Evolutionary conservation across 352 stramenopile species (phyloP).

Genomic region (Globisporangium perplexum): DNA sequence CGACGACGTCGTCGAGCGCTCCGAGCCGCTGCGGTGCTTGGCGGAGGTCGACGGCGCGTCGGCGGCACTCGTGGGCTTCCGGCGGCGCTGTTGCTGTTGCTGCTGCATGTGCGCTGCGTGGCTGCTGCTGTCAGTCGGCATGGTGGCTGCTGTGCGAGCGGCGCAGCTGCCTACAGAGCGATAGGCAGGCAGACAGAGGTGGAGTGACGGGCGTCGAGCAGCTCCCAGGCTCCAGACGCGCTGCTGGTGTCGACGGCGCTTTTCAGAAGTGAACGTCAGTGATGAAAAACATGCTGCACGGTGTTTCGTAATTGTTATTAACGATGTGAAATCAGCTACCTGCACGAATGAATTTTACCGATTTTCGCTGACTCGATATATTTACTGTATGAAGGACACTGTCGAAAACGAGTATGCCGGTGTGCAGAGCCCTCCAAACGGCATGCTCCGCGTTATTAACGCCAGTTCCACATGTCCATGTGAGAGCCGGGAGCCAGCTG

Average conservation of each 20-base stretch:
- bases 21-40: slow-evolving; percentile 1
- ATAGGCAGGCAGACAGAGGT: no score
- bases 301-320: not conserved
- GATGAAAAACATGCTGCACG: not conserved
- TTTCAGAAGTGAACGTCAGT: not conserved
- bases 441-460: not conserved
- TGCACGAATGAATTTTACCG: not conserved
- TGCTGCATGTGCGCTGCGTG: not conserved
- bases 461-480: not conserved
- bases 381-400: not conserved
- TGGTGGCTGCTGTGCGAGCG: not conserved
- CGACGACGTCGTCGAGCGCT: slow-evolving; percentile 2
- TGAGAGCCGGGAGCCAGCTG: not conserved
- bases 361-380: not conserved
- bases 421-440: not conserved
- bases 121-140: slow-evolving; percentile 2
- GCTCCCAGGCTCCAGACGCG: no score
- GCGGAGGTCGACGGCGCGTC: not conserved
- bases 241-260: not conserved
- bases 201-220: no score
- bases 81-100: not conserved
- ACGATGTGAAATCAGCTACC: not conserved
- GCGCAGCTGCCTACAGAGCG: not conserved
- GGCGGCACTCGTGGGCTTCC: not conserved
- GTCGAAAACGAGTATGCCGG: not conserved